Base-by-base conservation (phyloP, 805 yeast genomes). In the Starmera caribaea region DNA sequence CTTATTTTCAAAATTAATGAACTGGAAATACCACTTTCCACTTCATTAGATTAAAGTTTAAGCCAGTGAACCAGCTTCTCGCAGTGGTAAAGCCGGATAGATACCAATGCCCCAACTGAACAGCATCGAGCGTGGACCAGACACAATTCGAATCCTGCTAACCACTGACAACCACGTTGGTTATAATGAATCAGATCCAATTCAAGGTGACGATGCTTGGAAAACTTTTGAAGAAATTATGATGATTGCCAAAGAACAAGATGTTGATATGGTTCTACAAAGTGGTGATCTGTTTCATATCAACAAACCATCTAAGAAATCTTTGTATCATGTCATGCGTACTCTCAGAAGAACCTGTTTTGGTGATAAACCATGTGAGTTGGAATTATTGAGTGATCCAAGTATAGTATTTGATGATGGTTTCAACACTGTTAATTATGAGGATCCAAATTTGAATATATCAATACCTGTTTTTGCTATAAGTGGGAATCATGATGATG, bases 151-250 rank as follows among this genome's bases (percentile, higher is more conserved):
- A 17, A 73, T 92, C 15, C 73, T 92, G 28, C 61, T 92, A 28
- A 87, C 98, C 3, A 88, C 97, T 1, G 98, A 92, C 54, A 92
- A 92, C 55, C 98, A 92, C 66, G 95, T 92, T 15, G 98, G 98
- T 1, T 89, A 80, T 57, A 77, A 78, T 43, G 98, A 92, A 55
- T 74, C 73, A 31, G 97, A 92, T 57, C 89, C 95, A 1, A 78
- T 90, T 5, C 70, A 94, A 14, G 95, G 96, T 1, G 82, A 83
- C 50, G 98, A 92, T 53, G 75, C 94, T 0, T 84, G 95, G 84
- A 70, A 62, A 41, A 84, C 96, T 0, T 90, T 92, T 51, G 76
- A 83, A 40, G 98, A 92, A 58, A 76, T 87, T 43, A 73, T 87
- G 73, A 59, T 61, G 45, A 55, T 88, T 3, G 97, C 96, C 8